Evolutionary conservation across 1,139 yeast genomes (phyloP).

Genomic region (Scheffersomyces parashehatae): DNA sequence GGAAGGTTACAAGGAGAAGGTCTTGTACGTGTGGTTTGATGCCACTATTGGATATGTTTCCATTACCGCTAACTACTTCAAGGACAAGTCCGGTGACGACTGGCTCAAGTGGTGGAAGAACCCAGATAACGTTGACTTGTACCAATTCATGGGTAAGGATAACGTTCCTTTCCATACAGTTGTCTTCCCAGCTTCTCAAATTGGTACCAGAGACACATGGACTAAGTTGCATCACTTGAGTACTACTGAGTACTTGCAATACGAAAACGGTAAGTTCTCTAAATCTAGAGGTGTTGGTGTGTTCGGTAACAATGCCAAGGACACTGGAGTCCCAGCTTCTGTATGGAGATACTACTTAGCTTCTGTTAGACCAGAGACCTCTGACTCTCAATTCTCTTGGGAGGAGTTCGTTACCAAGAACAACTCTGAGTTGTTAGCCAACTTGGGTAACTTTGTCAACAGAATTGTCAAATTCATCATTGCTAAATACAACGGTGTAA

Average conservation of each 20-base stretch:
- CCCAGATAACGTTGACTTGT: conserved; percentile 79
- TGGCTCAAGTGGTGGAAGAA: conserved; percentile 87
- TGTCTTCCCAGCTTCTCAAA: conserved; percentile 88
- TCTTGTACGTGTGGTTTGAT: conserved; percentile 97
- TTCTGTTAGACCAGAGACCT: conserved; percentile 89
- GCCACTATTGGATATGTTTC: conserved; percentile 97
- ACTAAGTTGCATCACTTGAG: conserved; percentile 87
- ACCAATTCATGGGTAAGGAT: conserved; percentile 99
- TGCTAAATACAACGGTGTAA: conserved; percentile 89
- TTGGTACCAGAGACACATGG: conserved; percentile 90
- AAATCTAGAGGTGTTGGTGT: conserved; percentile 97
- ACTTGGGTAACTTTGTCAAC: conserved; percentile 94
- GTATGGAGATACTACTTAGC: conserved; percentile 98
- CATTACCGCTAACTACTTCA: conserved; percentile 90
- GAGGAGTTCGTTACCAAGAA: conserved; percentile 90
- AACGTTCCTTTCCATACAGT: conserved; percentile 98
- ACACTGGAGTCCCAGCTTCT: conserved; percentile 84
- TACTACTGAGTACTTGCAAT: conserved; percentile 95
- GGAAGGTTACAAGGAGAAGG: conserved; percentile 80
- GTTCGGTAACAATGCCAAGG: conserved; percentile 96
- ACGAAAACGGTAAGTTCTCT: conserved; percentile 97
- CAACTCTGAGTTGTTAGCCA: conserved; percentile 90
- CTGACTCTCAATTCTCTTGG: conserved; percentile 98
- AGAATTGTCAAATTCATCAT: conserved; percentile 86
- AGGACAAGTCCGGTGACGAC: conserved; percentile 50